Evolutionary conservation across 2,329 filamentous ascomycete genomes (phyloP).

Genomic region (Fusarium papillatum): DNA sequence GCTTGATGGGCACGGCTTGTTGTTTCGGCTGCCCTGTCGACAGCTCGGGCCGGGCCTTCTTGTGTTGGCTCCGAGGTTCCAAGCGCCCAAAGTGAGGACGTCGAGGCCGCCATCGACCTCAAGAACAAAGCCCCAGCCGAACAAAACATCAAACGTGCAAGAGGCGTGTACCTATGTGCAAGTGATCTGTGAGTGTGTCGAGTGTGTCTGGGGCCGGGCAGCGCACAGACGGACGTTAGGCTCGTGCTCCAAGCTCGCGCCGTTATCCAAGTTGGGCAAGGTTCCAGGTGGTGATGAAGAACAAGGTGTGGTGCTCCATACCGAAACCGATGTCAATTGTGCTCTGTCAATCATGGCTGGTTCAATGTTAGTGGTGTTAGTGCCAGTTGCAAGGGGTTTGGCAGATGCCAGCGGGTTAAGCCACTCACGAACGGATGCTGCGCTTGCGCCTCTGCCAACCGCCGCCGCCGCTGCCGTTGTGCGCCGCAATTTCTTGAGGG

Average conservation of each 20-base stretch:
- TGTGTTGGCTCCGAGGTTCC: conserved; percentile 27
- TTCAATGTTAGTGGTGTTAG: conserved; percentile 20
- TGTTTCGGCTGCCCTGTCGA: conserved; percentile 27
- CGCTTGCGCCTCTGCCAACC: conserved; percentile 14
- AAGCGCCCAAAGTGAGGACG: conserved; percentile 20
- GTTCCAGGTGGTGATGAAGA: conserved; percentile 30
- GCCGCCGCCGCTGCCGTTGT: conserved; percentile 5
- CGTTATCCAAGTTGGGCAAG: conserved; percentile 39
- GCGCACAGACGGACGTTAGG: conserved; percentile 42
- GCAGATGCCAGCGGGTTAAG: conserved; percentile 22
- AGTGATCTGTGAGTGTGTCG: conserved; percentile 26
- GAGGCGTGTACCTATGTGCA: conserved; percentile 24
- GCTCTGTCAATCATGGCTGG: conserved; percentile 23
- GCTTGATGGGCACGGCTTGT: conserved; percentile 11
- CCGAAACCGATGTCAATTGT: conserved; percentile 3
- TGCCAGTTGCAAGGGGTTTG: conserved; percentile 32
- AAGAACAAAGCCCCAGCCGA: conserved; percentile 28
- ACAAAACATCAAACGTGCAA: conserved; percentile 21
- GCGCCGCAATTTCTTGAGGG: conserved; percentile 15
- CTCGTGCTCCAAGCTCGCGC: conserved; percentile 37
- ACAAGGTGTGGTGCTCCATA: conserved; percentile 27
- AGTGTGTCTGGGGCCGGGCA: conserved; percentile 26
- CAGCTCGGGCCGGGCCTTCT: conserved; percentile 43
- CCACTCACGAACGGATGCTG: conserved; percentile 10
- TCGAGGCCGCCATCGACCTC: conserved; percentile 12